phyloP scores from a whole-genome alignment of 2,329 filamentous ascomycete species.

The Colletotrichum truncatum region DNA sequence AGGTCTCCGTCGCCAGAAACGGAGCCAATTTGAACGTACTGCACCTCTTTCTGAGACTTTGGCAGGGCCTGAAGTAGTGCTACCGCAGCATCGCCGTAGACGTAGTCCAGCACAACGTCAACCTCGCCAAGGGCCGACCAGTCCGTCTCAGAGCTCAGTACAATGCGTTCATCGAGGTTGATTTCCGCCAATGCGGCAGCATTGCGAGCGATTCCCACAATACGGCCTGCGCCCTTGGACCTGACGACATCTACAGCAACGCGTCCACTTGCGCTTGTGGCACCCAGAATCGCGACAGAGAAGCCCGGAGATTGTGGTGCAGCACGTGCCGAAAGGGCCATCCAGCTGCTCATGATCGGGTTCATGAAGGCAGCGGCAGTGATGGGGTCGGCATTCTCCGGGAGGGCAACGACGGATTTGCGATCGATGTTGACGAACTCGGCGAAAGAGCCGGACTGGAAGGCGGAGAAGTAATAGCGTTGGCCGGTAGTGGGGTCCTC shows the following conservation, averaged over 20 bases:
- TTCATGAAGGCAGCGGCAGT: conserved; percentile 64
- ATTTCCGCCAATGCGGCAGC: conserved; percentile 50
- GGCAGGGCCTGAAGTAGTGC: conserved; percentile 50
- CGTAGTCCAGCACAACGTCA: conserved; percentile 66
- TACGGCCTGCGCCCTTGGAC: conserved; percentile 55
- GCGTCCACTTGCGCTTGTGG: conserved; percentile 60
- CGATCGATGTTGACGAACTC: conserved; percentile 59
- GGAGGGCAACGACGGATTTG: conserved; percentile 48
- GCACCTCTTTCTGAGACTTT: conserved; percentile 51
- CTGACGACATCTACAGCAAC: conserved; percentile 59
- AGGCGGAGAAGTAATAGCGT: conserved; percentile 57
- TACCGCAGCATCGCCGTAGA: conserved; percentile 57
- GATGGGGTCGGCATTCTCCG: conserved; percentile 53
- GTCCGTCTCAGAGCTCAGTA: conserved; percentile 54
- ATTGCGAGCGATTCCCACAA: conserved; percentile 62
- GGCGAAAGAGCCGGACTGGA: conserved; percentile 51
- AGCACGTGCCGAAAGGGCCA: conserved; percentile 60
- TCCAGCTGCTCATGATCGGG: conserved; percentile 65
- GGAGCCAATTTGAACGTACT: conserved; percentile 62
- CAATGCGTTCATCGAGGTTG: conserved; percentile 55
- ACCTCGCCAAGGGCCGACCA: conserved; percentile 54
- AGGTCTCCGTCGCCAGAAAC: conserved; percentile 48
- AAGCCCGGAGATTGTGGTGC: conserved; percentile 49
- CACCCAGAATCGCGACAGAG: conserved; percentile 61
- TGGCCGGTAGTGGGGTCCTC: conserved; percentile 52